Base-by-base conservation (phyloP, 352 stramenopile genomes). In the Pythium sukuiense region DNA sequence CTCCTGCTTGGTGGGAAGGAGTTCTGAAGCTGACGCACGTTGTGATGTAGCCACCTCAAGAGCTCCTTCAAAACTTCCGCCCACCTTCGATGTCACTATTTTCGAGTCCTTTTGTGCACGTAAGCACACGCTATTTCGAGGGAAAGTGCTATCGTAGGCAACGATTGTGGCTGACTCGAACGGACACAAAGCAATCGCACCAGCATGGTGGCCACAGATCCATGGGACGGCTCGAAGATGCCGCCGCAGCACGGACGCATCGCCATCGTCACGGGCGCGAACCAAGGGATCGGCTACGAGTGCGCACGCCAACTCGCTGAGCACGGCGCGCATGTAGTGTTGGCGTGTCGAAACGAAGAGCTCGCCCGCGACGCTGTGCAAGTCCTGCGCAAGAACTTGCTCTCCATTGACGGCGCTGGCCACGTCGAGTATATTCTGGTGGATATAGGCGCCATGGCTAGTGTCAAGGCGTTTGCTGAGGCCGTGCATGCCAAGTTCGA, bases 261-360 rank as follows among this genome's bases (percentile, higher is more conserved):
- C 27, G 76, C 76, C 24, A 76, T 90, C 64, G 72, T 91, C 27
- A 91, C 84, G n/a, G 82, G 82, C 26, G 64, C 58, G 55, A 90
- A 88, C 61, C 83, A 78, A 12, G 83, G 85, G 2, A 79, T 93
- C 61, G 85, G 85, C 13, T 87, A 74, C 54, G 72, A 81, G 66
- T 85, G 74, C 29, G 74, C 82, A 29, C 61, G 55, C 41, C 46
- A 60, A 43, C 69, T 93, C 27, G 80, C 72, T n/a, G 50, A 73
- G 43, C 65, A 80, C 50, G 77, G 77, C 43, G 81, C 72, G 52
- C 43, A 83, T 32, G 83, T 91, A 13, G 72, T 91, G 49, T 50
- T 89, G 1, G 83, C 80, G 2, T 87, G 80, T 71, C 79, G 83
- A 27, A 82, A 67, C 50, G 55, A 63, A 35, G 35, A 20, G 6